Evolutionary conservation across 108 stramenopile species (phyloP).

Genomic region (Fragilaria radians): DNA sequence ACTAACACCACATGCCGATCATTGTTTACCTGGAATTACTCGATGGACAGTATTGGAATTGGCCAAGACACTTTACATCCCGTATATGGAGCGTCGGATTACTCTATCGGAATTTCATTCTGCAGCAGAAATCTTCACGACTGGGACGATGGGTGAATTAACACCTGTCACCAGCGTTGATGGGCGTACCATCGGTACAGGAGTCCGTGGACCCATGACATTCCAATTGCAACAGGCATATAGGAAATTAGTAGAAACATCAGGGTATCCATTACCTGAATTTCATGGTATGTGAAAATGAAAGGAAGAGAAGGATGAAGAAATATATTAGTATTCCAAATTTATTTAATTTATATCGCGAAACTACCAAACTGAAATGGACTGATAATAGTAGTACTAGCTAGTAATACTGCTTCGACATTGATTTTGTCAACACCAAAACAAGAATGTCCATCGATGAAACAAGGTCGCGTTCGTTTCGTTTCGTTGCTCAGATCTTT

Average conservation of each 20-base stretch:
- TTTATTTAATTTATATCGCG: too few relatives aligned
- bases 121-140: slow-evolving; percentile 90
- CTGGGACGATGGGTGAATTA: slow-evolving; percentile 91
- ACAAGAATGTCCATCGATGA: too few relatives aligned
- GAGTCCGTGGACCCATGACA: slow-evolving; percentile 56
- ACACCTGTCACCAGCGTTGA: slow-evolving; percentile 89
- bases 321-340: too few relatives aligned
- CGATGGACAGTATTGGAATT: slow-evolving; percentile 66
- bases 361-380: too few relatives aligned
- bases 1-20: slow-evolving; percentile 78
- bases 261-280: slow-evolving; percentile 12
- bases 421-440: too few relatives aligned
- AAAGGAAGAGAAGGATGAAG: too few relatives aligned
- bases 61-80: slow-evolving; percentile 61
- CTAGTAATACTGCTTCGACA: too few relatives aligned
- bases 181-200: slow-evolving; percentile 71
- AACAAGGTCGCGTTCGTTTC: too few relatives aligned
- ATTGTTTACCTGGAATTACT: slow-evolving; percentile 88
- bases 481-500: slow-evolving; percentile 3
- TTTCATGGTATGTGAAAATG: background rate
- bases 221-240: slow-evolving; percentile 69
- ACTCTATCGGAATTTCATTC: slow-evolving; percentile 81
- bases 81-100: slow-evolving; percentile 55
- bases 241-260: slow-evolving; percentile 44
- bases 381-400: too few relatives aligned